phyloP scores from a whole-genome alignment of 1,139 yeast species.

The Lodderomyces elongisporus region DNA sequence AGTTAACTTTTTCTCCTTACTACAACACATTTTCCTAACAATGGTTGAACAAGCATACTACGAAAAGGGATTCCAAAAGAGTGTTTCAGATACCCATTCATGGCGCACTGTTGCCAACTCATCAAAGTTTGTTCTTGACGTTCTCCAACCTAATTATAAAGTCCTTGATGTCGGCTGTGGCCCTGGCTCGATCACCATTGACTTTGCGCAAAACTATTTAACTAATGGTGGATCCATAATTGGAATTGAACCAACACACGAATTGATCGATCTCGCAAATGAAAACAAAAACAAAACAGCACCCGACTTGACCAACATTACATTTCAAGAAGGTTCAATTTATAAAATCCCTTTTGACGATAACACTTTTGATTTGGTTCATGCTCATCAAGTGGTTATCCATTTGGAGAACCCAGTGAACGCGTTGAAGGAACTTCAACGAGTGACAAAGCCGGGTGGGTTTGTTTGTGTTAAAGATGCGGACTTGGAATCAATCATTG shows the following conservation, averaged over 20 bases:
- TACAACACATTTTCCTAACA: no score
- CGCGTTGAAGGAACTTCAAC: slow-evolving; percentile 26
- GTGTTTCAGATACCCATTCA: slow-evolving; percentile 25
- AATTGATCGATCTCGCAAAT: slow-evolving; percentile 24
- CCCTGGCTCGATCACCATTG: slow-evolving; percentile 36
- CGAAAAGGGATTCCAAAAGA: slow-evolving; percentile 17
- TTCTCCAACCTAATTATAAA: slow-evolving; percentile 20
- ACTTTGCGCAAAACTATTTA: slow-evolving; percentile 24
- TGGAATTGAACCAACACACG: slow-evolving; percentile 32
- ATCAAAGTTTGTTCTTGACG: slow-evolving; percentile 23
- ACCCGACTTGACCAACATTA: slow-evolving; percentile 17
- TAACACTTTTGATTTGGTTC: slow-evolving; percentile 33
- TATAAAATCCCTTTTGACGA: slow-evolving; percentile 30
- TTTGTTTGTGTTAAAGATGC: slow-evolving; percentile 31
- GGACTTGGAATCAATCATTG: slow-evolving; percentile 17
- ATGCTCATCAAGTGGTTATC: slow-evolving; percentile 35
- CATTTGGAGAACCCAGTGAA: slow-evolving; percentile 30
- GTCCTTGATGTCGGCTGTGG: slow-evolving; percentile 41
- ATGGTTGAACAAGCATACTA: slow-evolving; percentile 20
- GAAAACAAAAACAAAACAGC: slow-evolving; percentile 14
- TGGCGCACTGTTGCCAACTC: slow-evolving; percentile 32
- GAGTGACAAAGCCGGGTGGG: slow-evolving; percentile 38
- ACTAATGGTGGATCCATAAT: slow-evolving; percentile 21
- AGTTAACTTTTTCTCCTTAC: no score
- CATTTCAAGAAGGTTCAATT: slow-evolving; percentile 27